Conservation (phyloP, 192 early-diverging fungal genomes). For the Backusella westeae region DNA sequence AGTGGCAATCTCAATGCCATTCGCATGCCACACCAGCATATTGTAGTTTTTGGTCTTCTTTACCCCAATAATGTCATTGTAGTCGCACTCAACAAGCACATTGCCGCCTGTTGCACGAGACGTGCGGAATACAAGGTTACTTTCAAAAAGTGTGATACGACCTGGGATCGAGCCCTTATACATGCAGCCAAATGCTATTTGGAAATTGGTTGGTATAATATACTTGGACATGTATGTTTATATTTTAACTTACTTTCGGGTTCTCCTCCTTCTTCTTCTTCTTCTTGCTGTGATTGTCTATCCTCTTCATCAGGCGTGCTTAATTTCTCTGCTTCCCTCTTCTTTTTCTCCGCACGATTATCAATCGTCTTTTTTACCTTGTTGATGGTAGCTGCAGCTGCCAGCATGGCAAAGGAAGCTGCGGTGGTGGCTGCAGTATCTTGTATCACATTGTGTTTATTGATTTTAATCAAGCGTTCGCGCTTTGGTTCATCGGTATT, state of each 20-base stretch:
- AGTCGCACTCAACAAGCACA: constrained; percentile 17
- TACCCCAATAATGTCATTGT: constrained; percentile 24
- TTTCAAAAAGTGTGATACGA: not conserved
- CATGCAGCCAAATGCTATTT: constrained; percentile 13
- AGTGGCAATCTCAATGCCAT: constrained; percentile 20
- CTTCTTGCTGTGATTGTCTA: not conserved
- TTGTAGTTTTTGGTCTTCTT: constrained; percentile 29
- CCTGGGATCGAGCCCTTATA: constrained; percentile 22
- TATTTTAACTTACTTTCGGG: not conserved
- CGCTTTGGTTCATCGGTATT: not conserved
- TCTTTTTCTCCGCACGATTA: not conserved
- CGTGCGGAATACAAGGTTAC: constrained; percentile 14
- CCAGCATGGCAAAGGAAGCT: constrained; percentile 5
- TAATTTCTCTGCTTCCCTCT: not conserved
- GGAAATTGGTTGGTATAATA: too few species aligned
- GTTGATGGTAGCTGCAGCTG: not conserved
- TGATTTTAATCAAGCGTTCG: not conserved
- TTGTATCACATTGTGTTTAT: not conserved
- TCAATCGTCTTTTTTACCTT: constrained; percentile 8
- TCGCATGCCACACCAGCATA: constrained; percentile 25
- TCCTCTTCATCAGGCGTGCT: not conserved
- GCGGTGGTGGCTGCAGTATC: not conserved
- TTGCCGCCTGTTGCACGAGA: constrained; percentile 21
- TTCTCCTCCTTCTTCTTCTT: not conserved
- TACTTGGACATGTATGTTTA: too few species aligned